A percentile compares a stretch with the other conserved stretches of the same genome.
phyloP scores from a whole-genome alignment of 306 rosid species.

The Crataegus laevigata region DNA sequence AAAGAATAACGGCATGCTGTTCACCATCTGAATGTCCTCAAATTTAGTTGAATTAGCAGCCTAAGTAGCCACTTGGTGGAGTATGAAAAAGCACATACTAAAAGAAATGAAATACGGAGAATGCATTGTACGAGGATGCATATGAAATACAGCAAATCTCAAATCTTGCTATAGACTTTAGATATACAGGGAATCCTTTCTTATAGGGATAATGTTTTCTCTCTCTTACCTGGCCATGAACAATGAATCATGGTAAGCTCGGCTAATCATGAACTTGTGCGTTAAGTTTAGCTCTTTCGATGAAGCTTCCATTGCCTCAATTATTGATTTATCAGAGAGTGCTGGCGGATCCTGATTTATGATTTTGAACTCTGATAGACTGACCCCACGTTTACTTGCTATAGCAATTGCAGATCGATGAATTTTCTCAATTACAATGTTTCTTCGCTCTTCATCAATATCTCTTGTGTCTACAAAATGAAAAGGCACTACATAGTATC shows the following conservation, averaged over 20 bases:
- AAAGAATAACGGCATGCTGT: background rate
- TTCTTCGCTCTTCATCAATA: conserved; percentile 78
- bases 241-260: conserved; percentile 93
- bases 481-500: background rate
- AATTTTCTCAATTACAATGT: conserved; percentile 66
- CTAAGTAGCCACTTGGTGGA: background rate
- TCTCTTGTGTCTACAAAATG: conserved; percentile 69
- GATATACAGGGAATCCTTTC: too few relatives aligned
- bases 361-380: conserved; percentile 62
- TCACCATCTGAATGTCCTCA: background rate
- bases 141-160: too few relatives aligned
- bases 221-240: conserved; percentile 81
- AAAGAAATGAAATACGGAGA: background rate
- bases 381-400: conserved; percentile 57
- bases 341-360: conserved; percentile 96
- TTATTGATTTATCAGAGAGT: conserved; percentile 53
- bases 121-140: too few relatives aligned
- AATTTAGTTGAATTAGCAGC: background rate
- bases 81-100: background rate
- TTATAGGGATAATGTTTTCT: background rate
- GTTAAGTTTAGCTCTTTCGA: conserved; percentile 67
- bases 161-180: too few relatives aligned
- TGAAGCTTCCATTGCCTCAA: conserved; percentile 68
- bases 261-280: conserved; percentile 82
- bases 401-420: conserved; percentile 61